A percentile compares a stretch with the other conserved stretches of the same genome.
phyloP scores from a whole-genome alignment of 768 basidiomycete genomes.

The Lactifluus volemus region DNA sequence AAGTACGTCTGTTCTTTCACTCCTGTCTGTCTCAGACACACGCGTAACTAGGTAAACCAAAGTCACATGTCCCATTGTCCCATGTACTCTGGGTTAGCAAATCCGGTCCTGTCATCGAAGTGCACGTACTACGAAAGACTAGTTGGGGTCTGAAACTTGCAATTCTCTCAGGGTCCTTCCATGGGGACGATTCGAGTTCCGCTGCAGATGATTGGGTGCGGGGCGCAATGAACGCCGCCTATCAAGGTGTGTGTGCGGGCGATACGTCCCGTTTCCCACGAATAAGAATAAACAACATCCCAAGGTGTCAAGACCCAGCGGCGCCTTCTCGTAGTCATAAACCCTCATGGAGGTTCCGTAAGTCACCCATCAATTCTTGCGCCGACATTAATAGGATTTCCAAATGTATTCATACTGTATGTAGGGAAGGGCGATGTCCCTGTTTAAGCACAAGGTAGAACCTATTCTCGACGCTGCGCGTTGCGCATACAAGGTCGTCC shows the following conservation, averaged over 20 bases:
- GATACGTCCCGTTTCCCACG: neutral
- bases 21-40: neutral
- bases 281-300: neutral
- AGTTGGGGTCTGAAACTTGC: constrained; percentile 33
- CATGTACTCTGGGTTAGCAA: constrained; percentile 50
- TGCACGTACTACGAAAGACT: constrained; percentile 43
- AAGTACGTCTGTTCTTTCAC: constrained; percentile 7
- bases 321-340: constrained; percentile 61
- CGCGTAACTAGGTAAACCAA: neutral
- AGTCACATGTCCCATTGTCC: constrained; percentile 31
- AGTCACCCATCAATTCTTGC: constrained; percentile 22
- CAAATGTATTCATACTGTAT: constrained; percentile 23
- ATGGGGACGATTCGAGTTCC: constrained; percentile 21
- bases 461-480: constrained; percentile 65
- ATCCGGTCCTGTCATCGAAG: constrained; percentile 31
- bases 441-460: constrained; percentile 51
- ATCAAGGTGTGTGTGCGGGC: constrained; percentile 41
- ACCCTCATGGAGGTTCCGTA: constrained; percentile 75
- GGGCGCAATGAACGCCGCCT: constrained; percentile 46
- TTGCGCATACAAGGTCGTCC: constrained; percentile 50
- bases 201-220: constrained; percentile 43
- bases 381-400: neutral
- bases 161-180: constrained; percentile 36
- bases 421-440: constrained; percentile 51
- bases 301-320: constrained; percentile 47